These are phyloP conservation scores for Allium cepa DNA, from an alignment of 106 monocot species.

Conservation along the genomic window DNA sequence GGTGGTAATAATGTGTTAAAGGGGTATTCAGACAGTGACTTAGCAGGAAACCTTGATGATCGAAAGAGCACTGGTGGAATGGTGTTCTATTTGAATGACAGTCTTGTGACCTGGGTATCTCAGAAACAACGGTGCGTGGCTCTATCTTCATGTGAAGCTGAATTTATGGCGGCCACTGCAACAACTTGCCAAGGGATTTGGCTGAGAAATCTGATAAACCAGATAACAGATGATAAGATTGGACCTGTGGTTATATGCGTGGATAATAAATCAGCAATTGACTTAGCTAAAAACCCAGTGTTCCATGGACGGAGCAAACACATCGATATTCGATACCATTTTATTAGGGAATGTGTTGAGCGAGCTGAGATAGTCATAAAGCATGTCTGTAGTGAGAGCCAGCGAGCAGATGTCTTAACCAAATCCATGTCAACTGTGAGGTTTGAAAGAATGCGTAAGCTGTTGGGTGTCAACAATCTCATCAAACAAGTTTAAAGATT, in stretches of 20 bases:
- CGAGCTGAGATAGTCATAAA: not conserved
- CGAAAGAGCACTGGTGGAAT: not conserved
- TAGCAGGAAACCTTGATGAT: not conserved
- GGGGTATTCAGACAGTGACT: not conserved
- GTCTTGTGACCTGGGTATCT: not conserved
- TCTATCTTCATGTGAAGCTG: conserved; percentile 3
- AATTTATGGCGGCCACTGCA: not conserved
- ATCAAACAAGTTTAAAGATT: not conserved
- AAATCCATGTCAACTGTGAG: not conserved
- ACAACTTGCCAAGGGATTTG: not conserved
- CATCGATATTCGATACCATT: not conserved
- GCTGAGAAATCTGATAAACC: not conserved
- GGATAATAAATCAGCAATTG: not conserved
- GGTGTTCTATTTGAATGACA: not conserved
- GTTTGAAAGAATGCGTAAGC: not conserved
- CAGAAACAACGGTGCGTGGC: not conserved
- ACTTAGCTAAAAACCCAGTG: not conserved
- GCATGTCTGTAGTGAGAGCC: not conserved
- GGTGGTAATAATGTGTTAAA: not conserved
- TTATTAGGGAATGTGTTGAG: not conserved
- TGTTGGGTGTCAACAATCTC: not conserved
- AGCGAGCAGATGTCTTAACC: not conserved
- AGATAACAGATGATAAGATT: not conserved
- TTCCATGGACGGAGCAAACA: not conserved
- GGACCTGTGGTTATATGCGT: not conserved